Percentiles rank a stretch among this genome's conserved stretches.
Evolutionary conservation across 345 rosid species (phyloP).

Genomic region (Chamaenerion angustifolium): DNA sequence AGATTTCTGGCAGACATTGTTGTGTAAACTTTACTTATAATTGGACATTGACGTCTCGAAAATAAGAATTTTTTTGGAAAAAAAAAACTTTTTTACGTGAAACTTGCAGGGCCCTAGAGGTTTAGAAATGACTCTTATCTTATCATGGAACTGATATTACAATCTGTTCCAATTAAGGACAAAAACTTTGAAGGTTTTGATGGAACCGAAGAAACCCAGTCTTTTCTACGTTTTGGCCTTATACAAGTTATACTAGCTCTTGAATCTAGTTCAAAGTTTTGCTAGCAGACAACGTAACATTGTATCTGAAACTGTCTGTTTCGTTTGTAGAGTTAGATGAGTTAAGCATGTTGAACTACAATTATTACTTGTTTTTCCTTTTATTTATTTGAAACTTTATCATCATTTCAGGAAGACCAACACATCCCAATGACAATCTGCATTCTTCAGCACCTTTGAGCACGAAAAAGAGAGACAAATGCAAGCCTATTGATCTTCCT

Average conservation of each 20-base stretch:
- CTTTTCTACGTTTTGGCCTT: too few species aligned
- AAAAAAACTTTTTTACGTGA: neutral
- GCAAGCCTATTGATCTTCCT: slow-evolving; percentile 12
- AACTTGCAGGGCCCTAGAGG: too few species aligned
- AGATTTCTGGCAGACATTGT: neutral
- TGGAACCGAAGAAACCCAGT: too few species aligned
- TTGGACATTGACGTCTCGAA: neutral
- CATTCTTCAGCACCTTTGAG: slow-evolving; percentile 15
- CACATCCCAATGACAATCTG: slow-evolving; percentile 5
- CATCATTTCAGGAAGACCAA: slow-evolving; percentile 8
- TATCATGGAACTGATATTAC: too few species aligned
- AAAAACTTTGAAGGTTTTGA: too few species aligned
- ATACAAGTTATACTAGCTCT: too few species aligned
- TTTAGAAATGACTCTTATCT: too few species aligned
- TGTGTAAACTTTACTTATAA: neutral
- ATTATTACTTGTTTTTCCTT: neutral
- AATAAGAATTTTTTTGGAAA: neutral
- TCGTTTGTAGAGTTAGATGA: too few species aligned
- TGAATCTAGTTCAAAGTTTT: too few species aligned
- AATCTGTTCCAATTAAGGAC: too few species aligned
- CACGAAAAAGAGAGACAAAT: slow-evolving; percentile 9
- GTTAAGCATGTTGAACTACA: neutral
- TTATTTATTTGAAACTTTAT: neutral
- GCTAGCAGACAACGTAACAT: too few species aligned
- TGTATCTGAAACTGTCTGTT: too few species aligned